Evolutionary conservation across 768 basidiomycete species (phyloP).

Genomic region (Amanita phalloides): DNA sequence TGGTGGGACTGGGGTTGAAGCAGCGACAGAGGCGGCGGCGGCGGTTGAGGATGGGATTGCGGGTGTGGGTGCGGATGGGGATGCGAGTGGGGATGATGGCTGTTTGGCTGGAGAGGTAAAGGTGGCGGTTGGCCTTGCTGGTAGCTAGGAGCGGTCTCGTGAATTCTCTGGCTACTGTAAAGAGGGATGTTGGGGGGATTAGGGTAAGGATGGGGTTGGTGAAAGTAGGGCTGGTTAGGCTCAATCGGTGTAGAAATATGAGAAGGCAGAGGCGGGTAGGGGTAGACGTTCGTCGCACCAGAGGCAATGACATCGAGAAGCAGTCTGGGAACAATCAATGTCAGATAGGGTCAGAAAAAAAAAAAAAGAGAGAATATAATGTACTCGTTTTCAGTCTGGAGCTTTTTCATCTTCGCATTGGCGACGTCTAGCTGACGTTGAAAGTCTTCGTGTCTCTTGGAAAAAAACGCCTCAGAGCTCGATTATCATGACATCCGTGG

Average conservation of each 20-base stretch:
- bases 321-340: not conserved
- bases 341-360: not conserved
- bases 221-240: not conserved
- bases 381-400: constrained; percentile 42
- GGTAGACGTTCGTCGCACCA: not conserved
- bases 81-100: not conserved
- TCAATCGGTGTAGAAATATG: not conserved
- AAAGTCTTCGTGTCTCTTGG: constrained; percentile 25
- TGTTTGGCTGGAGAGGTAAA: not conserved
- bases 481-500: not conserved
- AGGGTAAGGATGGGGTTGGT: not conserved
- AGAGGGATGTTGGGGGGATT: not conserved
- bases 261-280: not conserved
- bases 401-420: constrained; percentile 27
- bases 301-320: constrained; percentile 4
- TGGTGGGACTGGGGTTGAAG: not conserved
- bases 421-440: constrained; percentile 29
- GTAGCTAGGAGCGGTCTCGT: not conserved
- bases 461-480: not conserved
- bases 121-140: not conserved
- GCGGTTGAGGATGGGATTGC: not conserved
- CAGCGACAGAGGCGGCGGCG: not conserved
- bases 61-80: not conserved
- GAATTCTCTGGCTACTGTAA: not conserved
- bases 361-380: not conserved